Evolutionary conservation across 192 early-diverging fungal species (phyloP), one percentile per base, ranked within the genome.

Genomic region (Mortierella antarctica): DNA sequence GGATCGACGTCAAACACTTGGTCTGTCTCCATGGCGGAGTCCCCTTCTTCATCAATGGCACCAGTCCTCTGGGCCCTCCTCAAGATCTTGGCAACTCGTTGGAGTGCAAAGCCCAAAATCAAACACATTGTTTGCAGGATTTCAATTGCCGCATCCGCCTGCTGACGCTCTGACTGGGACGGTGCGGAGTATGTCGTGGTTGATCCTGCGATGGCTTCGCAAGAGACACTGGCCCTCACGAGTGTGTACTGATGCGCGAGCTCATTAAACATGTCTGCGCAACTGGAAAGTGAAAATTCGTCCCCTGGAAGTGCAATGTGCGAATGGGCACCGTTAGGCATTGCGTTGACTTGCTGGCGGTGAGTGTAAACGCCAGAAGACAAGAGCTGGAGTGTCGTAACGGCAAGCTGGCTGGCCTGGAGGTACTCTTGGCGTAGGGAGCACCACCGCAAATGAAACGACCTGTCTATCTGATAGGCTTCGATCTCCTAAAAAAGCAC

Each of bases 1-100:
- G 77, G 70, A 48, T 80, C 77, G 41, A 80, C 67, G 53, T 80
- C 77, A 63, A 80, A 80, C 46, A 71, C 52, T 13, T 80, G 23
- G 14, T 48, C 61, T 9, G 52, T 17, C 5, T 56, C 54, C 1
- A n/a, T 58, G 21, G 7, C 12, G 1, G 46, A n/a, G 7, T 52
- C 64, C 4, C 20, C 21, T 13, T 51, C 49, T 5, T 63, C 20
- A 7, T 18, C 14, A 44, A 8, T 18, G 9, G 56, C 20, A 59
- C 21, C 13, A 4, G 52, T 1, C 31, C 13, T 4, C n/a, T 47
- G 6, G 42, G 60, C 10, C 44, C 52, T 31, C 31, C 31, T 31
- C 53, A 79, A n/a, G 13, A 70, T 54, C 41, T 67, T 80, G 42
- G 70, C 70, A 13, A 66, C 54, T 10, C 53, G 51, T 48, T 80